phyloP scores from a whole-genome alignment of 805 yeast species.

The Kluyveromyces siamensis region DNA sequence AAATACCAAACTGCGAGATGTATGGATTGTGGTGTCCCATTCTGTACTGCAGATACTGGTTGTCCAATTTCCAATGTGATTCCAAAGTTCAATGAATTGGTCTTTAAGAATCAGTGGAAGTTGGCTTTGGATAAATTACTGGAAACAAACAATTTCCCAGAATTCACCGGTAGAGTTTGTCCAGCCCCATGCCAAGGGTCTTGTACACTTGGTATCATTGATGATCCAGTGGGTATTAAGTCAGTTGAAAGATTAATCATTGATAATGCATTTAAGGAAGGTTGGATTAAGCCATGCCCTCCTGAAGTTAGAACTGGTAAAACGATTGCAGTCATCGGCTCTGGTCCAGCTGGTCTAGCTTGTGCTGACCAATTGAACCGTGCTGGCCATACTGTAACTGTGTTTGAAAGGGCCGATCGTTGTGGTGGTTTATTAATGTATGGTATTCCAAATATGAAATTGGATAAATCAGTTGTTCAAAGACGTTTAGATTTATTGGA shows the following conservation, averaged over 20 bases:
- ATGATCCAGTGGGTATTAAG: constrained; percentile 93
- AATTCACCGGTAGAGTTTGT: constrained; percentile 95
- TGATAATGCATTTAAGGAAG: constrained; percentile 92
- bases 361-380: constrained; percentile 94
- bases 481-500: constrained; percentile 85
- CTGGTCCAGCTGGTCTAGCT: constrained; percentile 96
- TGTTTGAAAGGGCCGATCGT: constrained; percentile 89
- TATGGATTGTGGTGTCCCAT: constrained; percentile 99
- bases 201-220: constrained; percentile 85
- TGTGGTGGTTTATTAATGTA: constrained; percentile 97
- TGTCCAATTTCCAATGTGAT: constrained; percentile 95
- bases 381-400: constrained; percentile 90
- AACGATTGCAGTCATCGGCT: constrained; percentile 79
- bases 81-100: constrained; percentile 97
- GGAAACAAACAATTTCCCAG: constrained; percentile 98
- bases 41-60: constrained; percentile 96
- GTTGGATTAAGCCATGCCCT: constrained; percentile 85
- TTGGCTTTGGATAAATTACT: constrained; percentile 84
- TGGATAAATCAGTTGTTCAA: constrained; percentile 86
- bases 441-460: constrained; percentile 98
- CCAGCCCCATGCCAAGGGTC: constrained; percentile 99
- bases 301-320: constrained; percentile 80
- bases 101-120: constrained; percentile 89
- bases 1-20: constrained; percentile 92
- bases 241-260: constrained; percentile 93